Evolutionary conservation across 2,329 filamentous ascomycete species (phyloP).

Genomic region (Alternaria tenuissima): DNA sequence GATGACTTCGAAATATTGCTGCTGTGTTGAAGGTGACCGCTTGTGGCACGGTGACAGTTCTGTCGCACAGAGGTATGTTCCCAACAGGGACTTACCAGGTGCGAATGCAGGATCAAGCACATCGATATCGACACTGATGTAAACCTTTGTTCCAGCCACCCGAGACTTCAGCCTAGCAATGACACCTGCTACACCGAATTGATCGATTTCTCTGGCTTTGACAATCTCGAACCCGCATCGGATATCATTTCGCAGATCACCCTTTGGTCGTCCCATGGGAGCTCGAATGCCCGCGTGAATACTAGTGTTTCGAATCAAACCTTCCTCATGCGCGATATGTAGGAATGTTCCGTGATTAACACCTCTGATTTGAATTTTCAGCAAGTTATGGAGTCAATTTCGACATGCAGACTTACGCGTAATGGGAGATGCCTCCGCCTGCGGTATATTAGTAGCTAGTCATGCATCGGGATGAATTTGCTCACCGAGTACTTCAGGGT

Average conservation of each 20-base stretch:
- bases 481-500: constrained; percentile 62
- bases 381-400: not conserved
- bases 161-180: constrained; percentile 60
- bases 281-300: constrained; percentile 70
- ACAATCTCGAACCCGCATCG: constrained; percentile 67
- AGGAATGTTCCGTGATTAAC: constrained; percentile 70
- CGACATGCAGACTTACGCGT: constrained; percentile 56
- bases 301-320: constrained; percentile 65
- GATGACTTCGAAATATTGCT: not conserved
- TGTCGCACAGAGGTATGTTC: not conserved
- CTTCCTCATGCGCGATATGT: constrained; percentile 69
- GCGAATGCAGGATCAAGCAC: constrained; percentile 65
- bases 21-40: not conserved
- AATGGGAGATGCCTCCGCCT: constrained; percentile 67
- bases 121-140: constrained; percentile 66
- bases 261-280: constrained; percentile 58
- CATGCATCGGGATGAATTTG: not conserved
- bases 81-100: constrained; percentile 52
- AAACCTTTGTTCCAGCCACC: constrained; percentile 62
- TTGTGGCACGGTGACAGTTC: not conserved
- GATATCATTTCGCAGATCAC: constrained; percentile 64
- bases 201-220: constrained; percentile 64
- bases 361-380: constrained; percentile 41
- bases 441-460: constrained; percentile 10
- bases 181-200: constrained; percentile 57